Evolutionary conservation across 805 yeast genomes (phyloP), one percentile per base, ranked within the genome.

Genomic region (Metschnikowia aberdeeniae): DNA sequence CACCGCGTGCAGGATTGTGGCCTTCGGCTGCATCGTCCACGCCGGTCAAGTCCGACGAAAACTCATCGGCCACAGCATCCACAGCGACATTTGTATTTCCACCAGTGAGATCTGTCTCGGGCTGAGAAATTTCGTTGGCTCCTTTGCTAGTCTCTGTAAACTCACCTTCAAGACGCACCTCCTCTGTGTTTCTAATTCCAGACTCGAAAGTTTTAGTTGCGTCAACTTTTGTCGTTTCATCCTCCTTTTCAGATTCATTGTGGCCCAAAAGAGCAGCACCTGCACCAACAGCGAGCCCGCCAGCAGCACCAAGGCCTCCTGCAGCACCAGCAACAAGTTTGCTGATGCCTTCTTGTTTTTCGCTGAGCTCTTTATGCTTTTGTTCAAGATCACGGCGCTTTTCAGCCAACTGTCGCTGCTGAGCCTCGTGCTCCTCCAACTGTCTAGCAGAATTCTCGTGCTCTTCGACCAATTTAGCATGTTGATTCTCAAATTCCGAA

Each of bases 21-120:
- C 39, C 42, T 4, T n/a, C 13, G 7, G 35, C 6, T 30, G 42
- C 31, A 13, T 49, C 49, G 12, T 51, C 57, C 27, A 51, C 45
- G 5, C 68, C 68, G 6, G 68, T 64, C 51, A 62, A 40, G 38
- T 55, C 64, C 33, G 42, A 31, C 7, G 45, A 31, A 14, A 12
- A 36, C 10, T 34, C 37, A 24, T 42, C 46, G 14, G 44, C 49
- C 17, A 39, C 44, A n/a, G 38, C 36, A 22, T 33, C 47, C 14
- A 41, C 29, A n/a, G 42, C 42, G 13, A 38, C 42, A 17, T 28
- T 36, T 2, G 40, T 14, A 9, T n/a, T 11, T 24, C 14, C 36
- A 22, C 35, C 35, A 5, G 13, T 11, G 6, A 8, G 13, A 11
- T n/a, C n/a, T 12, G 29, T 24, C 13, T 13, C 22, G 8, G 28